Evolutionary conservation across 306 rosid species (phyloP), one percentile per base, ranked within the genome.

Genomic region (Begonia peltatifolia): DNA sequence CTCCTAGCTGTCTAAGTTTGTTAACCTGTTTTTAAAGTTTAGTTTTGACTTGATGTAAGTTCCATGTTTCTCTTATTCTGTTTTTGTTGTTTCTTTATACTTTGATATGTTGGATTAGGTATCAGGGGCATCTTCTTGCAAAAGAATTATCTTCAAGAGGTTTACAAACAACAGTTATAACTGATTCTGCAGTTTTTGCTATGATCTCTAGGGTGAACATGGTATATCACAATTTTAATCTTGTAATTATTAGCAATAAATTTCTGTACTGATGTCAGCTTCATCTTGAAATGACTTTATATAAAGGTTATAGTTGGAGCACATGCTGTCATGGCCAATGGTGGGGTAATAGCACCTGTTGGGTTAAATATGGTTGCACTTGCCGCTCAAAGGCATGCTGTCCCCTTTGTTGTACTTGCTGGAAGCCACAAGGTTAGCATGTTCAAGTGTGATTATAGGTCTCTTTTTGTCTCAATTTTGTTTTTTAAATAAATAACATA

Each of bases 321-420:
- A 42, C 99, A 92, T 72, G 94, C 93, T 66, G 93, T 92, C 71
- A 87, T 92, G 99, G 93, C 96, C 65, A 92, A 92, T 72, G 99
- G 99, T 57, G 99, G 96, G 56, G 87, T 92, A 44, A 68, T 92
- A 63, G 96, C 83, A 50, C 99, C 96, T 7, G 81, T 92, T 35
- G 99, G 99, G 59, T 79, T 83, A 74, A 76, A 83, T 75, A 92
- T 92, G 99, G 89, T 86, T 67, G 94, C 96, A 56, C 99, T 92
- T 73, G 96, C 99, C 53, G 99, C 99, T 50, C 75, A 79, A 64
- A 83, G 87, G 83, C 99, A 92, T 68, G 94, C 96, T 46, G 96
- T 92, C 48, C 99, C 96, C 49, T 92, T 87, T 83, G 99, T 83
- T 43, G 94, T 92, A 38, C 94, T 92, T 62, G 96, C 94, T 41